These are phyloP conservation scores for Anthoceros angustus DNA, from an alignment of 225 moss, liverwort and hornwort species.

Conservation along the genomic window DNA sequence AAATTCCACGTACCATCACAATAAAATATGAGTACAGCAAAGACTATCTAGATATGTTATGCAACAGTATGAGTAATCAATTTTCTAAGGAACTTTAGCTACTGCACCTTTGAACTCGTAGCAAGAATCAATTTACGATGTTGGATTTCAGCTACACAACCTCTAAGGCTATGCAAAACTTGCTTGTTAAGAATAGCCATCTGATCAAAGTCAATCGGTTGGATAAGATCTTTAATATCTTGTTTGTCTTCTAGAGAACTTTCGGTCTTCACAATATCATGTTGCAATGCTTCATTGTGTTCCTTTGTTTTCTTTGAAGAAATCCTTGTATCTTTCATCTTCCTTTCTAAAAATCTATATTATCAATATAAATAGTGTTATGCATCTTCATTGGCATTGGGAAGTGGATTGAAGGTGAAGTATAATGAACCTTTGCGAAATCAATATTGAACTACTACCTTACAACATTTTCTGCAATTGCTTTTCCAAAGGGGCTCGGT, in stretches of 20 bases:
- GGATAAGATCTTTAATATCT: neutral
- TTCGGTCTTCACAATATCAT: neutral
- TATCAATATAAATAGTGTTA: too few species aligned
- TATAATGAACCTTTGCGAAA: neutral
- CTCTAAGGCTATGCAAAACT: neutral
- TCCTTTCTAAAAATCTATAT: neutral
- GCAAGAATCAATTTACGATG: neutral
- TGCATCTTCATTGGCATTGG: too few species aligned
- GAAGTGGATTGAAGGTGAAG: neutral
- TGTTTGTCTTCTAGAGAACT: neutral
- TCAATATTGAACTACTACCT: neutral
- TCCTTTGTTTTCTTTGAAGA: neutral
- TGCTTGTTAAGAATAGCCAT: neutral
- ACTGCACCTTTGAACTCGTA: neutral
- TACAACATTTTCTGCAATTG: neutral
- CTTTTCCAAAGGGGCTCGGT: neutral
- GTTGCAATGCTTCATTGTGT: neutral
- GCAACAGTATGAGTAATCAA: too few species aligned
- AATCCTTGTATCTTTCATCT: neutral
- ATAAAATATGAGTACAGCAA: neutral
- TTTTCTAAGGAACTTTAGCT: neutral
- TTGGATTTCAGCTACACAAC: neutral
- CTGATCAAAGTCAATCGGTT: neutral
- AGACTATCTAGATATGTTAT: neutral
- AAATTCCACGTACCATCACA: neutral